A percentile compares a stretch with the other conserved stretches of the same genome.
phyloP scores from a whole-genome alignment of 371 early-diverging fungal genomes.

The Parasitella parasitica region DNA sequence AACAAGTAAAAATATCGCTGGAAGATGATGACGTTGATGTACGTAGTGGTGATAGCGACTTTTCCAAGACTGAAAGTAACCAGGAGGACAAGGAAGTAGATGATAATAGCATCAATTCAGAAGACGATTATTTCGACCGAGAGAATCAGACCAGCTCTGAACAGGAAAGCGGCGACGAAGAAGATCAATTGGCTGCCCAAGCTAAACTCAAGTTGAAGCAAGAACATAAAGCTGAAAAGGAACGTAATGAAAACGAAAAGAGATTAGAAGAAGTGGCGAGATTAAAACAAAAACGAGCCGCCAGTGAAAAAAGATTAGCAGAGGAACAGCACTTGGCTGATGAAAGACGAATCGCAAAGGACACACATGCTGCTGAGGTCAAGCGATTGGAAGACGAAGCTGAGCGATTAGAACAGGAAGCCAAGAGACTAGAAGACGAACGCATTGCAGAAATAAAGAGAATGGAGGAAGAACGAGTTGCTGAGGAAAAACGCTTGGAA shows the following conservation, averaged over 20 bases:
- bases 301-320: neutral
- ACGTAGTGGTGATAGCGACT: neutral
- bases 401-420: no score
- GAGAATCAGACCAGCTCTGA: neutral
- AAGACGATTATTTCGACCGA: neutral
- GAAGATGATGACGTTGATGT: neutral
- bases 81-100: neutral
- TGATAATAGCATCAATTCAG: neutral
- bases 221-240: neutral
- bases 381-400: neutral
- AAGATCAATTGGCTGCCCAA: neutral
- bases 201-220: no score
- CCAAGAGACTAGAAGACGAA: neutral
- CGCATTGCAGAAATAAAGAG: neutral
- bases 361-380: neutral
- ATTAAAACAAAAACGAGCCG: neutral
- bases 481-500: slow-evolving; percentile 2
- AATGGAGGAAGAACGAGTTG: neutral
- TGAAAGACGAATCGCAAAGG: neutral
- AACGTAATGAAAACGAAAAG: neutral
- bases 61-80: neutral
- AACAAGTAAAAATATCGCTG: neutral
- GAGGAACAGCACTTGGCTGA: neutral
- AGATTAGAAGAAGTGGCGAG: neutral
- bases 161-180: neutral